These are phyloP conservation scores for Lentinus brumalis DNA, from an alignment of 768 basidiomycete genomes.

Conservation along the genomic window DNA sequence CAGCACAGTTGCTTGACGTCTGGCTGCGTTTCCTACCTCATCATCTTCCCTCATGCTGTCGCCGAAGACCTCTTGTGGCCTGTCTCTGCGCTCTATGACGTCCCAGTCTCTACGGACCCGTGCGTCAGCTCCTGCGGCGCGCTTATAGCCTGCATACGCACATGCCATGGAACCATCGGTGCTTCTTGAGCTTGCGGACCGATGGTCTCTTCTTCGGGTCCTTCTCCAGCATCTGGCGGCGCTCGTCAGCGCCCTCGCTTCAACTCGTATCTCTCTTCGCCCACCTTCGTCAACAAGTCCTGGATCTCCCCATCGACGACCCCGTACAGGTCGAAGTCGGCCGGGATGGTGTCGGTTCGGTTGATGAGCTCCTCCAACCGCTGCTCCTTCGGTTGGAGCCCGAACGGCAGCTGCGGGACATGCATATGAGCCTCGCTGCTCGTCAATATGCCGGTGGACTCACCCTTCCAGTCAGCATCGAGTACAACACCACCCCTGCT, in stretches of 20 bases:
- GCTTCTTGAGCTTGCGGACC: constrained; percentile 17
- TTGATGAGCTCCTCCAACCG: constrained; percentile 14
- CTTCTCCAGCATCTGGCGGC: constrained; percentile 22
- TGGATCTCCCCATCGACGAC: constrained; percentile 7
- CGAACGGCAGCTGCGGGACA: constrained; percentile 17
- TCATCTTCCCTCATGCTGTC: background rate
- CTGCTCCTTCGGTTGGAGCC: constrained; percentile 14
- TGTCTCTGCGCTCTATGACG: background rate
- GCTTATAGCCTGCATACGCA: background rate
- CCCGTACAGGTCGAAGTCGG: constrained; percentile 9
- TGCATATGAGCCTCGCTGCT: background rate
- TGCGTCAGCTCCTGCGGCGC: background rate
- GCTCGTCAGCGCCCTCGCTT: background rate
- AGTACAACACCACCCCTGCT: constrained; percentile 41
- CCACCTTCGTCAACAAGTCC: constrained; percentile 19
- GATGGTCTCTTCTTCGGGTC: constrained; percentile 16
- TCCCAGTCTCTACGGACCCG: constrained; percentile 3
- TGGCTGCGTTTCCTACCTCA: background rate
- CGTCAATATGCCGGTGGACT: background rate
- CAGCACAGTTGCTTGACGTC: no score
- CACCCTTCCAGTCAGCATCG: constrained; percentile 26
- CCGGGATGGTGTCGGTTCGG: constrained; percentile 9
- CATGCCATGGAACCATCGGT: constrained; percentile 17
- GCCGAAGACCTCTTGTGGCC: background rate
- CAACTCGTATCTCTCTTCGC: background rate